Percentiles rank a stretch among this genome's conserved stretches.
Evolutionary conservation across 2,329 filamentous ascomycete genomes (phyloP).

Genomic region (Cladosporium phlei): DNA sequence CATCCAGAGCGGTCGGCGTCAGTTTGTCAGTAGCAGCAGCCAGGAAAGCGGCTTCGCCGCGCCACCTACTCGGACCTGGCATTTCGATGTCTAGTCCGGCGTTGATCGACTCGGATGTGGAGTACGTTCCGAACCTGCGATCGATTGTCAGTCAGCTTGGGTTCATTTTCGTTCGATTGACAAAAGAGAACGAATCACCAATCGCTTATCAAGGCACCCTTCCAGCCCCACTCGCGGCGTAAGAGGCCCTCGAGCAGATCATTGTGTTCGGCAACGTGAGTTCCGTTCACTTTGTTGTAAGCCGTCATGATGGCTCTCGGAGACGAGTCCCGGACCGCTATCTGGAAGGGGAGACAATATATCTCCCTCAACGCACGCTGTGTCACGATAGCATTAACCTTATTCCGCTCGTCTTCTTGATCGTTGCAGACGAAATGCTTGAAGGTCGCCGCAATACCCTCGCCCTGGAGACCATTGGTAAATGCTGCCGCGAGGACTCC

Average conservation of each 20-base stretch:
- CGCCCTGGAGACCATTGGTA: slow-evolving; percentile 62
- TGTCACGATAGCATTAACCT: slow-evolving; percentile 58
- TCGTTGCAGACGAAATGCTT: slow-evolving; percentile 77
- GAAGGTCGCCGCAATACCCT: slow-evolving; percentile 68
- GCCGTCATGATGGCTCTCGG: slow-evolving; percentile 59
- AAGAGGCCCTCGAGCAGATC: slow-evolving; percentile 66
- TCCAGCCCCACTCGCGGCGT: slow-evolving; percentile 64
- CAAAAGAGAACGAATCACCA: slow-evolving; percentile 46
- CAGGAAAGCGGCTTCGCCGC: slow-evolving; percentile 19
- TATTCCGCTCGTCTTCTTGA: slow-evolving; percentile 64
- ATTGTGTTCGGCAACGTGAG: slow-evolving; percentile 62
- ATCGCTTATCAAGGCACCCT: slow-evolving; percentile 59
- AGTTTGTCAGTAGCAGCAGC: slow-evolving; percentile 8
- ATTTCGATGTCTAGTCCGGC: slow-evolving; percentile 81
- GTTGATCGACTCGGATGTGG: slow-evolving; percentile 58
- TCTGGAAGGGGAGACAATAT: slow-evolving; percentile 71
- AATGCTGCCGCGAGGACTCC: slow-evolving; percentile 61
- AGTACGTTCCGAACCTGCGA: slow-evolving; percentile 62
- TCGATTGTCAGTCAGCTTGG: background rate
- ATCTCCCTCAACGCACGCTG: slow-evolving; percentile 64
- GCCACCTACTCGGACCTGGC: slow-evolving; percentile 51
- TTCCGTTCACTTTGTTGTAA: slow-evolving; percentile 69
- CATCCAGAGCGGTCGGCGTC: slow-evolving; percentile 43
- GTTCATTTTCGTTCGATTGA: slow-evolving; percentile 53
- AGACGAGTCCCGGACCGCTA: slow-evolving; percentile 47